Conservation (phyloP, 192 early-diverging fungal genomes). For the Coemansia sp. region DNA sequence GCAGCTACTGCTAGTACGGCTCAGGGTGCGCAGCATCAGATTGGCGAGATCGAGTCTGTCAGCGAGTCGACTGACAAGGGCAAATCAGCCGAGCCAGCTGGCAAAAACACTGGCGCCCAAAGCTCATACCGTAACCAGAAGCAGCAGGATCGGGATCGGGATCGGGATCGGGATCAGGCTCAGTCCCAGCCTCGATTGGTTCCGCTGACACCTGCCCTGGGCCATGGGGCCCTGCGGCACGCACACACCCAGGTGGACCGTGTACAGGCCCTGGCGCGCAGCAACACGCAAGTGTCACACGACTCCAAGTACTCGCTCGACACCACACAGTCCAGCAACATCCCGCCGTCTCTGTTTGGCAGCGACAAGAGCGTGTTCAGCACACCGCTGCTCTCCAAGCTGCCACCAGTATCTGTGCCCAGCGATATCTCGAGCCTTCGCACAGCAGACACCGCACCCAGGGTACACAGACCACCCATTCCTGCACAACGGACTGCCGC, state of each 20-base stretch:
- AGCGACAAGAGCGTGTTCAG: slow-evolving; percentile 45
- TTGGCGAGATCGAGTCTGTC: slow-evolving; percentile 39
- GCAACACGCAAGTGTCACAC: slow-evolving; percentile 11
- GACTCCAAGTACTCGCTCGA: slow-evolving; percentile 32
- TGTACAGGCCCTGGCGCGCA: slow-evolving; percentile 3
- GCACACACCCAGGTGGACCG: slow-evolving; percentile 1
- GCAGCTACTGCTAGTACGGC: slow-evolving; percentile 25
- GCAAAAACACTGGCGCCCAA: no score
- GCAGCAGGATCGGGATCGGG: no score
- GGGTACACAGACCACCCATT: background rate
- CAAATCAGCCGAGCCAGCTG: background rate
- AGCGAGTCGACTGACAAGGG: background rate
- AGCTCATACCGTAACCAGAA: no score
- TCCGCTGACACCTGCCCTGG: slow-evolving; percentile 25
- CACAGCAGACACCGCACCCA: slow-evolving; percentile 9
- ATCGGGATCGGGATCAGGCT: background rate
- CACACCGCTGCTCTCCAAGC: slow-evolving; percentile 35
- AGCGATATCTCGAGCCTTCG: slow-evolving; percentile 45
- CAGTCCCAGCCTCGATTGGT: slow-evolving; percentile 7
- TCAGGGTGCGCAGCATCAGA: slow-evolving; percentile 19
- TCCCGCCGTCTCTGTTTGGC: slow-evolving; percentile 47
- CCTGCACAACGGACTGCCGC: background rate
- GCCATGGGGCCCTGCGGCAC: background rate
- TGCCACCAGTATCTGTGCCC: slow-evolving; percentile 40
- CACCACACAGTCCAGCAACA: slow-evolving; percentile 45